These are phyloP conservation scores for Colletotrichum musae DNA, from an alignment of 2,329 filamentous ascomycete genomes.

Conservation along the genomic window DNA sequence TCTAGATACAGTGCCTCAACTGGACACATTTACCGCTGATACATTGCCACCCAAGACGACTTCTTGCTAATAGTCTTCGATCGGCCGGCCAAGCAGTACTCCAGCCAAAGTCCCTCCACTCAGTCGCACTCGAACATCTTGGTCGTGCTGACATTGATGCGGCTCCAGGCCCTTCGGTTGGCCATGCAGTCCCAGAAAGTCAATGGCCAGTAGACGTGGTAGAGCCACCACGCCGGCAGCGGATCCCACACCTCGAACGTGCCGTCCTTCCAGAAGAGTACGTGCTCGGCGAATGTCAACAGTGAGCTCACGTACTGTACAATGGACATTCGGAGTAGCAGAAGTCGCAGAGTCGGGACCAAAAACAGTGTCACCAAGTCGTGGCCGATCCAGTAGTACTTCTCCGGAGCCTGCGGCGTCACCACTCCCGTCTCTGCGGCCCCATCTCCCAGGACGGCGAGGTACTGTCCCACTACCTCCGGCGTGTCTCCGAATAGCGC, in stretches of 20 bases:
- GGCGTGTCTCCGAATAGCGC: slow-evolving; percentile 68
- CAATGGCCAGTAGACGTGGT: slow-evolving; percentile 69
- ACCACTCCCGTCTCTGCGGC: slow-evolving; percentile 22
- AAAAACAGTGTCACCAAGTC: slow-evolving; percentile 70
- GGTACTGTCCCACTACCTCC: slow-evolving; percentile 66
- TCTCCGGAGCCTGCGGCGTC: slow-evolving; percentile 44
- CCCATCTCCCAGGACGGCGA: slow-evolving; percentile 58
- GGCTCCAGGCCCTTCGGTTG: slow-evolving; percentile 69
- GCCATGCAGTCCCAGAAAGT: slow-evolving; percentile 63
- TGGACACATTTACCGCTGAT: too few species aligned
- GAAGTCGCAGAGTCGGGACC: slow-evolving; percentile 64
- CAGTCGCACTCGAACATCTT: slow-evolving; percentile 49
- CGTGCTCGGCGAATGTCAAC: slow-evolving; percentile 52
- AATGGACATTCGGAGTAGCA: slow-evolving; percentile 26
- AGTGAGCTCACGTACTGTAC: slow-evolving; percentile 39
- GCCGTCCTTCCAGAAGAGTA: slow-evolving; percentile 68
- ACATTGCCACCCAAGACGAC: too few species aligned
- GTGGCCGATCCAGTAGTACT: slow-evolving; percentile 77
- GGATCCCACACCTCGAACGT: slow-evolving; percentile 69
- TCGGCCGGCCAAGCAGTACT: not conserved
- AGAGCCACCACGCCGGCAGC: slow-evolving; percentile 69
- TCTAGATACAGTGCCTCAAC: too few species aligned
- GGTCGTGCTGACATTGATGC: slow-evolving; percentile 76
- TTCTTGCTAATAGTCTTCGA: not conserved
- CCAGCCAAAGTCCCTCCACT: not conserved